phyloP scores from a whole-genome alignment of 257 asterid genomes.

The Pogostemon cablin region DNA sequence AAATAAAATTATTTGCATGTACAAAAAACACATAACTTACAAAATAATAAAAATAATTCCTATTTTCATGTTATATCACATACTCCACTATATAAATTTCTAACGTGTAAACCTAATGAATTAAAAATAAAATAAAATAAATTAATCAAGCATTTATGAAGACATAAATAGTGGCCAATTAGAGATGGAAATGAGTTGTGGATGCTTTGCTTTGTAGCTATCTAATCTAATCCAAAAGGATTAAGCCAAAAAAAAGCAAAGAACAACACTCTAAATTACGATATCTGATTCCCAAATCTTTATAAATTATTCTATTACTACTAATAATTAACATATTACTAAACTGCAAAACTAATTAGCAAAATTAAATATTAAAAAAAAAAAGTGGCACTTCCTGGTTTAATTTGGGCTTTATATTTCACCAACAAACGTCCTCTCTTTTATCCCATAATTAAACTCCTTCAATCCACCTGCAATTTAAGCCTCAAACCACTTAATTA shows the following conservation, averaged over 20 bases:
- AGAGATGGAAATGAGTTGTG: neutral
- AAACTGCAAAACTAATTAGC: slow-evolving; percentile 29
- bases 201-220: slow-evolving; percentile 40
- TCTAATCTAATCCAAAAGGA: slow-evolving; percentile 30
- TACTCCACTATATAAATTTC: no score
- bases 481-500: neutral
- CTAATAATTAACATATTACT: slow-evolving; percentile 10
- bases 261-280: slow-evolving; percentile 32
- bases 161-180: neutral
- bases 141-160: no score
- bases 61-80: no score
- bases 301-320: slow-evolving; percentile 25
- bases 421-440: slow-evolving; percentile 47
- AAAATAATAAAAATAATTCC: no score
- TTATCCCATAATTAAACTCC: slow-evolving; percentile 26
- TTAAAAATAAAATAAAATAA: no score
- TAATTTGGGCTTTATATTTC: slow-evolving; percentile 33
- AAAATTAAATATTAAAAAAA: neutral
- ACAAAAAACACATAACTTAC: no score
- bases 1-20: no score
- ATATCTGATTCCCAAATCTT: slow-evolving; percentile 40
- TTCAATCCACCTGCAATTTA: slow-evolving; percentile 44
- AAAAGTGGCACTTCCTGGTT: slow-evolving; percentile 27
- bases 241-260: slow-evolving; percentile 25
- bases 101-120: no score